A percentile compares a stretch with the other conserved stretches of the same genome.
Evolutionary conservation across 1,284 basidiomycete genomes (phyloP).

Genomic region (Pseudozyma thailandica): DNA sequence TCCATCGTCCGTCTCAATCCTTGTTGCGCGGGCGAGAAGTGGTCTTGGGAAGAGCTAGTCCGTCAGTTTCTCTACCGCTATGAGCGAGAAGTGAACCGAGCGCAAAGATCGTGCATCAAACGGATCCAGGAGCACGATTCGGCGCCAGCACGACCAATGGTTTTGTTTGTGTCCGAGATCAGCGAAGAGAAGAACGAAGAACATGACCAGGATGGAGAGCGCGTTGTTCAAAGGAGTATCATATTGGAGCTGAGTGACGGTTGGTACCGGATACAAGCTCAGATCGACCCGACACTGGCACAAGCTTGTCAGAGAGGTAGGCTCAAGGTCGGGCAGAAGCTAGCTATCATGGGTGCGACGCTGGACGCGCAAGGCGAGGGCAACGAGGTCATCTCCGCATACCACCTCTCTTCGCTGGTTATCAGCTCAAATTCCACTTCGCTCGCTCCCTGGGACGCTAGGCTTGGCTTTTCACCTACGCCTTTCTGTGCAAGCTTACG

Average conservation of each 20-base stretch:
- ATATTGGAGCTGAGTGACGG: constrained; percentile 89
- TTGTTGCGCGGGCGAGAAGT: constrained; percentile 26
- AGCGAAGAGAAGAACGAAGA: constrained; percentile 55
- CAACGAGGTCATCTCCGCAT: constrained; percentile 83
- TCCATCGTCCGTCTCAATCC: constrained; percentile 78
- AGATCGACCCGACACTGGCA: constrained; percentile 78
- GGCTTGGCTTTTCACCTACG: constrained; percentile 78
- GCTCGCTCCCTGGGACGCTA: constrained; percentile 85
- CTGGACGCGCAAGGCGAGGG: constrained; percentile 72
- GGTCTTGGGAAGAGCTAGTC: constrained; percentile 71
- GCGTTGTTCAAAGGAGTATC: constrained; percentile 6
- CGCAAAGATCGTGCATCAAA: constrained; percentile 82
- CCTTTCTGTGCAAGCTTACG: constrained; percentile 80
- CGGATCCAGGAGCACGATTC: constrained; percentile 81
- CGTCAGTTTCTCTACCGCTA: constrained; percentile 89
- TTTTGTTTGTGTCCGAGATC: constrained; percentile 84
- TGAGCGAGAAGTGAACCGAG: constrained; percentile 84
- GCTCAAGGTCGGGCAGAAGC: constrained; percentile 82
- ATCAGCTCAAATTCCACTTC: constrained; percentile 86
- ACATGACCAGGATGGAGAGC: constrained; percentile 12
- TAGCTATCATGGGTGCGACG: constrained; percentile 81
- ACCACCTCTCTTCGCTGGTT: constrained; percentile 75
- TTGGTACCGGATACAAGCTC: constrained; percentile 88
- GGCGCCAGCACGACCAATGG: constrained; percentile 78
- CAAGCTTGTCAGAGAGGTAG: constrained; percentile 77